phyloP scores from a whole-genome alignment of 139 green algal species.

The Haematococcus sp. region DNA sequence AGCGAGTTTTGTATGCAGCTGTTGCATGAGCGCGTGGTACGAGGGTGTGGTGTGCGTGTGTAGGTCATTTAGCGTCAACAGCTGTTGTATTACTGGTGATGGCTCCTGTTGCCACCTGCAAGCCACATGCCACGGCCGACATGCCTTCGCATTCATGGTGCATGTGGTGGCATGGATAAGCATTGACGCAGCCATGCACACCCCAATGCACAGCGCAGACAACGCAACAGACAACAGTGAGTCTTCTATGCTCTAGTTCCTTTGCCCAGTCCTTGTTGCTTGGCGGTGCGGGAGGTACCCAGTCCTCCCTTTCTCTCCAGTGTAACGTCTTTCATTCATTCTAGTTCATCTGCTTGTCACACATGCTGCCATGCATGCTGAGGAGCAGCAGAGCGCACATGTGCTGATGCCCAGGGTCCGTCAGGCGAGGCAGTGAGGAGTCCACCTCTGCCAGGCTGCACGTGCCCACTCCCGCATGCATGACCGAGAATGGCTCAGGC shows the following conservation, averaged over 20 bases:
- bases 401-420: slow-evolving; percentile 10
- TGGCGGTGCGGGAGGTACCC: no score
- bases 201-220: no score
- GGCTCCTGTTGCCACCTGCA: slow-evolving; percentile 4
- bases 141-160: slow-evolving; percentile 1
- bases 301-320: no score
- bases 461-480: slow-evolving; percentile 22
- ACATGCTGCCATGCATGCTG: background rate
- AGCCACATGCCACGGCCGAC: no score
- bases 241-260: background rate
- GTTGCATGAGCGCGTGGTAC: background rate
- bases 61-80: slow-evolving; percentile 1
- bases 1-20: slow-evolving; percentile 38
- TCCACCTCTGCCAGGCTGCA: slow-evolving; percentile 13
- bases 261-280: no score
- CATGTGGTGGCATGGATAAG: no score
- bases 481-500: background rate
- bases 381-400: slow-evolving; percentile 3
- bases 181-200: no score
- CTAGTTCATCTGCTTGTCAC: background rate
- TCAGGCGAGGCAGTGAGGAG: background rate
- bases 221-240: no score
- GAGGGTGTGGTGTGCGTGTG: background rate
- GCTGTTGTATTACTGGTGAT: background rate
- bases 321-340: no score